Evolutionary conservation across 2,329 filamentous ascomycete species (phyloP).

Genomic region (Xylariaceae sp.): DNA sequence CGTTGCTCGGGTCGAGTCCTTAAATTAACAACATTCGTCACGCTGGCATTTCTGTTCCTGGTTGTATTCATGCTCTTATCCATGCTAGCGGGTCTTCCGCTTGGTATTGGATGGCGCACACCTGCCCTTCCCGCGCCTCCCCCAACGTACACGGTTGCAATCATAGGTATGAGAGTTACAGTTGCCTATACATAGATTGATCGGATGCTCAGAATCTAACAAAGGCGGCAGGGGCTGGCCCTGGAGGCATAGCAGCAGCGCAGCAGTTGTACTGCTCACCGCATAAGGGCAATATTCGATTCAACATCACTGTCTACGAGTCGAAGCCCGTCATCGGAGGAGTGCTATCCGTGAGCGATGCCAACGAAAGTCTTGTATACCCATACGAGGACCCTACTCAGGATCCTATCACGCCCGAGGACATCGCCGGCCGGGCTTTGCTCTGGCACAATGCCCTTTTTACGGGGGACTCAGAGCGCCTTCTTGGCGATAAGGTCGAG

Average conservation of each 20-base stretch:
- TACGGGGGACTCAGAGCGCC: conserved; percentile 15
- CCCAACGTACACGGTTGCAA: conserved; percentile 17
- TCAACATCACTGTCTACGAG: conserved; percentile 21
- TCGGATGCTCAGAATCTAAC: background rate
- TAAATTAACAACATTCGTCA: background rate
- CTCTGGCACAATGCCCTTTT: conserved; percentile 20
- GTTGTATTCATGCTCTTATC: background rate
- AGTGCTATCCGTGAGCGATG: conserved; percentile 13
- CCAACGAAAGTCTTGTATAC: conserved; percentile 11
- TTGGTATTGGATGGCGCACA: background rate
- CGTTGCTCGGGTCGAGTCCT: background rate
- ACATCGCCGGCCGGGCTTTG: conserved; percentile 18
- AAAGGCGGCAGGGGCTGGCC: conserved; percentile 17
- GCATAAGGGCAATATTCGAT: conserved; percentile 1
- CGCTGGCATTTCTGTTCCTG: background rate
- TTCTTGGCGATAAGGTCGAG: conserved; percentile 11
- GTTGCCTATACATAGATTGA: conserved; percentile 4
- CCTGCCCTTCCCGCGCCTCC: background rate
- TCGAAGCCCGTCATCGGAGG: conserved; percentile 17
- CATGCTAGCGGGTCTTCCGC: no score
- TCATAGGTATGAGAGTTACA: conserved; percentile 17
- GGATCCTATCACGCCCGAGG: conserved; percentile 19
- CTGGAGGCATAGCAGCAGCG: conserved; percentile 22
- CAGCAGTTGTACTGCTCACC: conserved; percentile 13
- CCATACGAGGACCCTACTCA: conserved; percentile 16